Evolutionary conservation across 495 filamentous ascomycete species (phyloP).

Genomic region (Cladorrhinum samala): DNA sequence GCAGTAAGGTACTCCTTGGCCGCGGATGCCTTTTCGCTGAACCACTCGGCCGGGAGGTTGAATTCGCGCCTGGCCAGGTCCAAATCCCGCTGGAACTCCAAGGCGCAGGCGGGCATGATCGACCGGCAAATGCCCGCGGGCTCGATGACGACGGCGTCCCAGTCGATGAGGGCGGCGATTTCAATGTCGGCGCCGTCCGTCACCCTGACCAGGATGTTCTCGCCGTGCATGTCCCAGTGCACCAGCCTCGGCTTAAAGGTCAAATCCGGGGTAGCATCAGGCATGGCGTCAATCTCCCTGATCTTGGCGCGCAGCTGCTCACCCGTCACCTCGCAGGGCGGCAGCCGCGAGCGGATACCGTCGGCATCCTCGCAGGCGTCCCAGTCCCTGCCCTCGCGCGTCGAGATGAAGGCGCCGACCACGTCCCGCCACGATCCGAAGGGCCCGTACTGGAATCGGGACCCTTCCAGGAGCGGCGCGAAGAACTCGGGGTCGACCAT

Average conservation of each 20-base stretch:
- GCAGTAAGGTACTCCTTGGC: too few relatives aligned
- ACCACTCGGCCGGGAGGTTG: not conserved
- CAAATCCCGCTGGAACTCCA: not conserved
- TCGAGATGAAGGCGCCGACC: not conserved
- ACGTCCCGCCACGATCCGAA: not conserved
- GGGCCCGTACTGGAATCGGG: not conserved
- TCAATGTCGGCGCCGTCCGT: not conserved
- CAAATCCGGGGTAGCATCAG: not conserved
- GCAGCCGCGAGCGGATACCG: not conserved
- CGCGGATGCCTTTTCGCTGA: not conserved
- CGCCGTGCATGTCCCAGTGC: slow-evolving; percentile 1
- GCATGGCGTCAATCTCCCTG: not conserved
- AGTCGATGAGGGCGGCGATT: slow-evolving; percentile 2
- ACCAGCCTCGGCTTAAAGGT: not conserved
- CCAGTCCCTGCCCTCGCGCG: not conserved
- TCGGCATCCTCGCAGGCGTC: not conserved
- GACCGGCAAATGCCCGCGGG: slow-evolving; percentile 1
- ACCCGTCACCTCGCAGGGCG: not conserved
- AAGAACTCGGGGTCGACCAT: not conserved
- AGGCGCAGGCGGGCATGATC: not conserved
- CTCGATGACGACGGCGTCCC: not conserved
- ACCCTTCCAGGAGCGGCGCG: not conserved
- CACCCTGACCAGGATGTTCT: not conserved
- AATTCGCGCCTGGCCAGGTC: not conserved
- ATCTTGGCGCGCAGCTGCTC: not conserved